A percentile compares a stretch with the other conserved stretches of the same genome.
Evolutionary conservation across 176 grass and related monocot genomes (phyloP).

Genomic region (bread wheat (Triticum aestivum)): DNA sequence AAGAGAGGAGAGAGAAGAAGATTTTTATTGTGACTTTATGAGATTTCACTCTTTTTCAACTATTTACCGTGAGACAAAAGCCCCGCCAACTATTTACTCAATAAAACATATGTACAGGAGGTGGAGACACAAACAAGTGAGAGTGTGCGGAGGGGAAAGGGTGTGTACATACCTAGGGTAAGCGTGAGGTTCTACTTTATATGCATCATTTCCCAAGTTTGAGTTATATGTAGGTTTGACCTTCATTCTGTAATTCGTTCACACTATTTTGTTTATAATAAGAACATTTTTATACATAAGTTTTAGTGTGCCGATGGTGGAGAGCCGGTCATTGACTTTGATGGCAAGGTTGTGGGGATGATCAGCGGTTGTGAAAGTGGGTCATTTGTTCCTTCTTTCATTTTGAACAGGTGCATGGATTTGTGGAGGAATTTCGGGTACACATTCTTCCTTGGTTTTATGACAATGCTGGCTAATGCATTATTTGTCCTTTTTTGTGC

Average conservation of each 20-base stretch:
- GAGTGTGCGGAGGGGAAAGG: no score
- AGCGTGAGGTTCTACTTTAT: not conserved
- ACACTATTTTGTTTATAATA: no score
- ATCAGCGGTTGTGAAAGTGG: fast-evolving
- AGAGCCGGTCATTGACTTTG: not conserved
- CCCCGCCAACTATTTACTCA: no score
- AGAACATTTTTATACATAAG: no score
- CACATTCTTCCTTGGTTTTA: not conserved
- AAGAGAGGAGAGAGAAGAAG: no score
- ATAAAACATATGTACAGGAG: no score
- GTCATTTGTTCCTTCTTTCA: not conserved
- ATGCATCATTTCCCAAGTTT: not conserved
- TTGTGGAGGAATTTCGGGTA: not conserved
- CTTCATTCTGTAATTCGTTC: not conserved
- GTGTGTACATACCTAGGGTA: no score
- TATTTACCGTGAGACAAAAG: no score
- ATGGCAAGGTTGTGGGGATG: not conserved
- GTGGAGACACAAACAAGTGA: no score
- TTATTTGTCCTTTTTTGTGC: not conserved
- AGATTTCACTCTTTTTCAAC: no score
- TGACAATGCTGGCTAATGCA: no score
- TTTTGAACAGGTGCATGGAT: not conserved
- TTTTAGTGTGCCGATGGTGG: not conserved
- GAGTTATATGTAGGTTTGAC: not conserved
- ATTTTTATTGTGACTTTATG: not conserved